Base-by-base conservation (phyloP, 2,329 filamentous ascomycete species). In the Trichothecium sympodiale region DNA sequence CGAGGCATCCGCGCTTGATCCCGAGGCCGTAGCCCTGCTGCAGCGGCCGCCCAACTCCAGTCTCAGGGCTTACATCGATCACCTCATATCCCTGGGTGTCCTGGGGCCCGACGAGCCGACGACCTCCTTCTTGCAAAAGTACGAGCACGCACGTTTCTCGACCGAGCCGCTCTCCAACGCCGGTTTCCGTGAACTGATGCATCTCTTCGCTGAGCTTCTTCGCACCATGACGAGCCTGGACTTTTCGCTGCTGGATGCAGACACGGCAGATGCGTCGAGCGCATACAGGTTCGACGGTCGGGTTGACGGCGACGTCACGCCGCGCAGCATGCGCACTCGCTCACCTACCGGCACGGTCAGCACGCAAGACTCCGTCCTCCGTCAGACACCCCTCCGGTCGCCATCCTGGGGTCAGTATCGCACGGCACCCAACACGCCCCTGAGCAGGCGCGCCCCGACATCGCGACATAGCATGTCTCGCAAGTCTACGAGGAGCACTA, bases 91-190 rank as follows among this genome's bases (percentile, higher is more conserved):
- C 4, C 60, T 94, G 17, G 75, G 74, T 4, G 72, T 94, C 5
- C 48, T 80, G 14, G 10, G 10, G 12, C 25, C 17, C n/a, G 53
- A 55, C 20, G 39, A 63, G 2, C 54, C 55, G 3, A 78, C 54
- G 45, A 67, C 44, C 53, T 75, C 55, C 43, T 98, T 96, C 51
- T 60, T 95, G 15, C 58, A 69, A 1, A 62, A 74, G 15, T 98
- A 95, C 59, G 91, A 96, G 60, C 67, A 74, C 38, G 86, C 87
- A 3, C 79, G 89, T 29, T 98, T 94, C 60, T 88, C 84, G 2
- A 74, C 72, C 0, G 62, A 66, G 5, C 72, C 80, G 1, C 62
- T 94, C 4, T 71, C 74, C 3, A 80, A 88, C 46, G 50, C 59
- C 0, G 71, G 80, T 35, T 96, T 98, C 53, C 71, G 82, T 27